Conservation (phyloP, 2,329 filamentous ascomycete genomes). For the Anthostomella pinea region DNA sequence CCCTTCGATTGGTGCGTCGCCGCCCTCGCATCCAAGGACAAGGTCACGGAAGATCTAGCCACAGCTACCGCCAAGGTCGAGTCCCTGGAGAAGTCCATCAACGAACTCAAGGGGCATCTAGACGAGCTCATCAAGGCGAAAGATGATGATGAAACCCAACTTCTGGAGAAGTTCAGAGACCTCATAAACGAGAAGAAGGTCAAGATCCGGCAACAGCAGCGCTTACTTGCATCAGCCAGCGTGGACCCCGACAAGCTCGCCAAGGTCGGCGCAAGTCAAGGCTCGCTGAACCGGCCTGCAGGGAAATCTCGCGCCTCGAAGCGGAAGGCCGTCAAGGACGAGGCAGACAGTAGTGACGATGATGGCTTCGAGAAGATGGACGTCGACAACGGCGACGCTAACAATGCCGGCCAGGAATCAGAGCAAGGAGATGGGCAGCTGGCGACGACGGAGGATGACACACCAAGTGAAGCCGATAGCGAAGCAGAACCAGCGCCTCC, state of each 20-base stretch:
- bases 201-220: conserved; percentile 73
- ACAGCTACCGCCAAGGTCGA: conserved; percentile 42
- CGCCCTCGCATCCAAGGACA: conserved; percentile 48
- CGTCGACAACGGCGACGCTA: conserved; percentile 37
- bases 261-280: conserved; percentile 27
- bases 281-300: conserved; percentile 22
- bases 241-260: conserved; percentile 37
- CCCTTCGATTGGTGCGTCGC: conserved; percentile 69
- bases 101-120: conserved; percentile 59
- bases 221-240: conserved; percentile 50
- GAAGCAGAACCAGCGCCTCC: conserved; percentile 30
- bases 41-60: conserved; percentile 42
- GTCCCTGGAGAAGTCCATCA: conserved; percentile 53
- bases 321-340: conserved; percentile 44
- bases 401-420: conserved; percentile 23
- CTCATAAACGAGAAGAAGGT: conserved; percentile 77
- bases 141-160: conserved; percentile 60
- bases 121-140: conserved; percentile 66
- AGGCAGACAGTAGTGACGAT: conserved; percentile 41
- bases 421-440: conserved; percentile 38
- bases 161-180: conserved; percentile 67
- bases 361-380: conserved; percentile 52
- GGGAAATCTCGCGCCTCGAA: conserved; percentile 45
- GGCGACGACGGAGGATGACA: conserved; percentile 39
- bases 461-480: conserved; percentile 41